phyloP scores from a whole-genome alignment of 331 rosid species.

The Rhamnella rubrinervis region DNA sequence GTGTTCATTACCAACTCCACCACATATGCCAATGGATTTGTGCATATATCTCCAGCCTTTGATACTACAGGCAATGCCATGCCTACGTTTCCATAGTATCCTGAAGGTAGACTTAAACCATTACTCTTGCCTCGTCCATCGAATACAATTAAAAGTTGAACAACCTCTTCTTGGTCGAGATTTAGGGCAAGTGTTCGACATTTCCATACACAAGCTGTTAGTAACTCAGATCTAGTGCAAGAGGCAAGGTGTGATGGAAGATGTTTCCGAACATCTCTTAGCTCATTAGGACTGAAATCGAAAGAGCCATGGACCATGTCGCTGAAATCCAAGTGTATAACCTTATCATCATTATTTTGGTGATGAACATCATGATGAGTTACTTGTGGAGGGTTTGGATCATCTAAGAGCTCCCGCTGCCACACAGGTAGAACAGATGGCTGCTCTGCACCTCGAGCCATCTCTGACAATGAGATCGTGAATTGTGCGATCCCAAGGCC shows the following conservation, averaged over 20 bases:
- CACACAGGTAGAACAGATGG: constrained; percentile 14
- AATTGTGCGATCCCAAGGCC: not conserved
- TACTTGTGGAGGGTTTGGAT: not conserved
- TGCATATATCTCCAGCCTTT: not conserved
- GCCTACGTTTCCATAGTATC: constrained; percentile 3
- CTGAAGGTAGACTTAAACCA: not conserved
- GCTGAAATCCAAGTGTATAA: not conserved
- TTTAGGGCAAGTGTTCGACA: constrained; percentile 35
- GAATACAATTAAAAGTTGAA: constrained; percentile 7
- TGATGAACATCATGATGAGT: not conserved
- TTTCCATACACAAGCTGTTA: constrained; percentile 41
- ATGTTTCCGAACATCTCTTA: constrained; percentile 9
- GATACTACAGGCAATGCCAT: not conserved
- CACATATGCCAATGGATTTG: not conserved
- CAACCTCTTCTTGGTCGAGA: constrained; percentile 21
- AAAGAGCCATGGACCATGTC: constrained; percentile 24
- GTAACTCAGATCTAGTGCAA: constrained; percentile 26
- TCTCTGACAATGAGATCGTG: not conserved
- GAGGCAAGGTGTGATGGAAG: constrained; percentile 5
- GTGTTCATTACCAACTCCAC: constrained; percentile 3
- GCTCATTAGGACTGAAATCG: constrained; percentile 28
- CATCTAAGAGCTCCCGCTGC: constrained; percentile 4
- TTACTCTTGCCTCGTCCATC: constrained; percentile 17
- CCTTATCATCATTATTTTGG: too few relatives aligned
- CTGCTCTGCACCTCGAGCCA: not conserved